Evolutionary conservation across 1,284 basidiomycete genomes (phyloP), one percentile per base, ranked within the genome.

Genomic region (Ceratobasidium sp.): DNA sequence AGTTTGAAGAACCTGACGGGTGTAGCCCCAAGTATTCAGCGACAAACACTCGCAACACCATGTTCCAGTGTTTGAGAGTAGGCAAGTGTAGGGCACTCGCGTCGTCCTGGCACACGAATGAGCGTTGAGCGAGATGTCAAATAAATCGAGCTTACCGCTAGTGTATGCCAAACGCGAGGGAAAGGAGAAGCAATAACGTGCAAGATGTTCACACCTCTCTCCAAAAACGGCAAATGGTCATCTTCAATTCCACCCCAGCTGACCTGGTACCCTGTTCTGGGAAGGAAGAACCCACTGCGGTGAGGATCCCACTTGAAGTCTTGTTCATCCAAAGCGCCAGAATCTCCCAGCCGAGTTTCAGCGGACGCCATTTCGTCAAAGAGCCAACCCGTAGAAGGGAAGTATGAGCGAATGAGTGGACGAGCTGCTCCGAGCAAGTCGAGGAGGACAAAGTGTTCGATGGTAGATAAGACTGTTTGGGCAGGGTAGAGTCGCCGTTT

Each of bases 161-260:
- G 79, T 16, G 86, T 91, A 80, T 98, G 97, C 97, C 97, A 98
- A 5, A 97, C 96, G 1, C 62, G 74, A 0, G 97, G 97, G 80
- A 99, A 99, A 0, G 94, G 96, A 50, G 87, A 87, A 0, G 96
- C 83, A 73, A 99, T 99, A 61, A 99, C 79, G 80, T 99, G 97
- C 75, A 99, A 81, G 59, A 98, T 83, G 72, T 89, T 94, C 21
- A 99, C 96, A 5, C 97, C 97, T 65, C 85, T 82, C 43, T 84
- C 81, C 53, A 97, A 78, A 82, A 99, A 99, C 16, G 97, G 97
- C 30, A 95, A 80, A 80, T 99, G 97, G 81, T 99, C 97, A 80
- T 99, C 97, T 50, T 89, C 93, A 73, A 98, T 91, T 57, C 89
- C 90, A 0, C 87, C 89, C 18, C 81, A 79, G 73, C 84, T 85